Conservation (phyloP, 441 rosid genomes). For the Gossypium lobatum region DNA sequence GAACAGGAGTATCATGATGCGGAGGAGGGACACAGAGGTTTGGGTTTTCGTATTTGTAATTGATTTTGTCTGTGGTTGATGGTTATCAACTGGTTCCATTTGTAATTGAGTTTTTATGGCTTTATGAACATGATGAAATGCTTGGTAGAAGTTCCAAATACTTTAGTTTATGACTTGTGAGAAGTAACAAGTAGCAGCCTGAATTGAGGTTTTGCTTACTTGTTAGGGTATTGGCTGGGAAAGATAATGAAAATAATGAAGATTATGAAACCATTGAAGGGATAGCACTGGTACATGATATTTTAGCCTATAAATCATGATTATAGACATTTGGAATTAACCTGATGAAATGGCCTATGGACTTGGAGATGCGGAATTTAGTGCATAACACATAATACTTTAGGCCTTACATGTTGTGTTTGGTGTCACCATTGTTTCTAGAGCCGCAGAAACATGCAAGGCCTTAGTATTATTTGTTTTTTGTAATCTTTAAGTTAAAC, state of each 20-base stretch:
- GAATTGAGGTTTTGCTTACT: neutral
- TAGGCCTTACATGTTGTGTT: neutral
- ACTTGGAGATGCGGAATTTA: neutral
- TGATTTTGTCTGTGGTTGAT: neutral
- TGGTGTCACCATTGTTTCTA: neutral
- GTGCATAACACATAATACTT: neutral
- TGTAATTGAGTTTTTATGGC: neutral
- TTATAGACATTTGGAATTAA: neutral
- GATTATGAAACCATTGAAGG: neutral
- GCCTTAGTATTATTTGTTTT: neutral
- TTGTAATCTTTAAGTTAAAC: neutral
- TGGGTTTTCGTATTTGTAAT: neutral
- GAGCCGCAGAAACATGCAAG: neutral
- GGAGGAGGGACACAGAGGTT: slow-evolving; percentile 18
- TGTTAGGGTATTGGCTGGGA: neutral
- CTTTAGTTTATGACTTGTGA: neutral
- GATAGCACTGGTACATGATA: neutral
- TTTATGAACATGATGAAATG: neutral
- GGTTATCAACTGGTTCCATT: neutral
- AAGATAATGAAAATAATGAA: neutral
- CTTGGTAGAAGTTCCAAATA: neutral
- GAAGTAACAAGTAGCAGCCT: neutral
- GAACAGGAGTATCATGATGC: slow-evolving; percentile 45
- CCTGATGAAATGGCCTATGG: neutral
- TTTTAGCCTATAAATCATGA: neutral